phyloP scores from a whole-genome alignment of 148 eudicot species.

The Rhododendron ovatum region DNA sequence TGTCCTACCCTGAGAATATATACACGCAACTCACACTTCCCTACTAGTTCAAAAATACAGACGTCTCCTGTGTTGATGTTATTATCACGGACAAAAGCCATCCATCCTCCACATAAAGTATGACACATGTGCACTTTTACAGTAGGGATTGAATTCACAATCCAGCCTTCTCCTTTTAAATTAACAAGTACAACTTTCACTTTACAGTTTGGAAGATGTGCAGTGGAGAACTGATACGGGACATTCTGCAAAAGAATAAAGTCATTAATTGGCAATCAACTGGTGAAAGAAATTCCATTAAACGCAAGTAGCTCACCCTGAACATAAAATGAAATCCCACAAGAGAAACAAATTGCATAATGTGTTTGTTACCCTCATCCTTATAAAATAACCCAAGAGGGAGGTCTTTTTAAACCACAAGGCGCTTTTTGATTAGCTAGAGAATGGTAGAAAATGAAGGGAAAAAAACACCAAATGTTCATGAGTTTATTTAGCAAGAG shows the following conservation, averaged over 20 bases:
- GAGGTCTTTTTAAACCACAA: neutral
- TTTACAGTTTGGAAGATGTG: conserved; percentile 59
- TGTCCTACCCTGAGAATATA: conserved; percentile 48
- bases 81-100: conserved; percentile 67
- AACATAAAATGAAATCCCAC: conserved; percentile 5
- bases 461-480: neutral
- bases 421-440: neutral
- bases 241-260: conserved; percentile 43
- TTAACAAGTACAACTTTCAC: conserved; percentile 61
- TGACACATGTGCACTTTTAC: conserved; percentile 49
- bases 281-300: neutral
- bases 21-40: conserved; percentile 60
- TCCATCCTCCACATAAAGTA: conserved; percentile 85
- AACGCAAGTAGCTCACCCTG: neutral
- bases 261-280: neutral
- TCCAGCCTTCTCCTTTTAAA: conserved; percentile 62
- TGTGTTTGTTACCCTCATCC: neutral
- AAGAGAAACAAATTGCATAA: neutral
- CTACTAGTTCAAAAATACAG: conserved; percentile 81
- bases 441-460: neutral
- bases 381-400: neutral
- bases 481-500: neutral
- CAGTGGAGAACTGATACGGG: conserved; percentile 67
- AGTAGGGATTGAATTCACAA: conserved; percentile 51
- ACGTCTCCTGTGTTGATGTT: conserved; percentile 57